Percentiles rank a stretch among this genome's conserved stretches.
Conservation (phyloP, 257 asterid genomes). For the Knoxia roxburghii region DNA sequence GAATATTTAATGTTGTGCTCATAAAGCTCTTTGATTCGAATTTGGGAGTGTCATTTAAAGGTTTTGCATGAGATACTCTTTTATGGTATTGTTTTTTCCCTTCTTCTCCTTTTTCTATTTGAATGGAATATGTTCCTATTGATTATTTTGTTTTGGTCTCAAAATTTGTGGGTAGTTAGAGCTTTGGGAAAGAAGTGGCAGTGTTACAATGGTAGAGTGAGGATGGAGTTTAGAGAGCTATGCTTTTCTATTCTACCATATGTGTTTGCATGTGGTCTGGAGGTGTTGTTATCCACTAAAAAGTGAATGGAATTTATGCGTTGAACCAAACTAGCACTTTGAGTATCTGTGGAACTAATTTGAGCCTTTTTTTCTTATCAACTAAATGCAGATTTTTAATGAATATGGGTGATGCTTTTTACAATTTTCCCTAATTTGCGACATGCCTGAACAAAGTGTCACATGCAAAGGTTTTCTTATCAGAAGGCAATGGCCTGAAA, state of each 20-base stretch:
- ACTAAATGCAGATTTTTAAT: neutral
- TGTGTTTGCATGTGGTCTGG: no score
- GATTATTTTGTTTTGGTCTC: neutral
- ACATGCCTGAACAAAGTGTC: neutral
- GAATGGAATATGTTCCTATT: neutral
- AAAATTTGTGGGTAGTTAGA: neutral
- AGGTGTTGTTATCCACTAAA: no score
- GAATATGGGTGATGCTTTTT: neutral
- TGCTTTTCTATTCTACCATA: neutral
- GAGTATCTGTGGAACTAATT: neutral
- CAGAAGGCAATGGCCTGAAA: neutral
- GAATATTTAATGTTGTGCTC: no score
- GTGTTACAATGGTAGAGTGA: neutral
- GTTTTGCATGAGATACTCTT: no score
- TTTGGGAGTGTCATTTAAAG: no score
- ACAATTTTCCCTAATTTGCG: no score
- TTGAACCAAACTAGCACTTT: no score
- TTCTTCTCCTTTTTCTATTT: no score
- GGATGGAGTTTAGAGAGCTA: neutral
- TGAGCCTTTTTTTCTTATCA: no score
- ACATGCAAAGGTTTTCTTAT: neutral
- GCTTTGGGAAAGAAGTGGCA: neutral
- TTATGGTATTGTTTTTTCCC: no score
- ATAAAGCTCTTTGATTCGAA: no score
- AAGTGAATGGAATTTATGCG: no score